Base-by-base conservation (phyloP, 2,329 filamentous ascomycete genomes). In the Sclerotinia sclerotiorum region DNA sequence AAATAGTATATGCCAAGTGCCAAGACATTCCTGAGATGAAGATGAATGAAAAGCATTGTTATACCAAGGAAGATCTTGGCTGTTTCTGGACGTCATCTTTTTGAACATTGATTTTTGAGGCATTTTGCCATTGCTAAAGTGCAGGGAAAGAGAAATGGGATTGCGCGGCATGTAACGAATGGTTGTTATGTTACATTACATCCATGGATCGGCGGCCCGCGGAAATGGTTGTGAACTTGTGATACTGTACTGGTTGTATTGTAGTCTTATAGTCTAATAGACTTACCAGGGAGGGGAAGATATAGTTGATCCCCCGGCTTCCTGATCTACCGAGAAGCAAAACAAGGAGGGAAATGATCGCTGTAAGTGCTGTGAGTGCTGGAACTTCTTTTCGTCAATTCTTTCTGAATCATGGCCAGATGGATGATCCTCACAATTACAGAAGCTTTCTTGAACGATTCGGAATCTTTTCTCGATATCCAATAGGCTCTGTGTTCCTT, bases 21-120 rank as follows among this genome's bases (percentile, higher is more conserved):
- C 58, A 49, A 49, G 42, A 8, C 58, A 32, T 49, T 62, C 44
- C 29, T 39, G 54, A 56, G 29, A 21, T 56, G 54, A 35, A 42
- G 3, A 42, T 42, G 39, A 42, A 42, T 42, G 13, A 42, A 10
- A 42, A 42, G 39, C 13, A 42, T 42, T 42, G 39, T 42, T 15
- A 42, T 42, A 42, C 39, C 10, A 15, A 17, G 15, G 39, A 42
- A 42, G 39, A 42, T 42, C 39, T 42, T 42, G 39, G 39, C 39
- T 42, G 39, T 17, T 42, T 42, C 39, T 42, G 39, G 39, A 42
- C 15, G 15, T 42, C 39, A 42, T 42, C 13, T 42, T 42, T 42
- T 42, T 42, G 11, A 15, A 42, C 13, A 42, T 6, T 56, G 52
- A 3, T 35, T 5, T 27, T 13, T 7, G 42, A 24, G 44, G 58